phyloP scores from a whole-genome alignment of 495 filamentous ascomycete species.

The Aspergillus leporis region DNA sequence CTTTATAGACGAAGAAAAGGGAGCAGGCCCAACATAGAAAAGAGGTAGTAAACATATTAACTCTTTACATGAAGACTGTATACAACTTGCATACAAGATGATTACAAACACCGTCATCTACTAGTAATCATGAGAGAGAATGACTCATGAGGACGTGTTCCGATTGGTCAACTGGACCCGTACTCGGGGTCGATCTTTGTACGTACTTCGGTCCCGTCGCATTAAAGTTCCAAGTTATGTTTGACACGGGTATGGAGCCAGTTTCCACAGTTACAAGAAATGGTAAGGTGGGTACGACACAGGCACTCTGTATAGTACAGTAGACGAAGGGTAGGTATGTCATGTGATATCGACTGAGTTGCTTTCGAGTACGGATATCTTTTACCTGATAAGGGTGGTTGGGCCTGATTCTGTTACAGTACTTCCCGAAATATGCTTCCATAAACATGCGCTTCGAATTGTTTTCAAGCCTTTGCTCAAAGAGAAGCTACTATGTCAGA shows the following conservation, averaged over 20 bases:
- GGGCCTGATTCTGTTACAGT: too few species aligned
- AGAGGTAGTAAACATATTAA: not conserved
- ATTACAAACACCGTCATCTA: not conserved
- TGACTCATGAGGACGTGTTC: constrained; percentile 7
- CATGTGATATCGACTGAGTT: too few species aligned
- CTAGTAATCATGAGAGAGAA: constrained; percentile 14
- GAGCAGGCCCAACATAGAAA: not conserved
- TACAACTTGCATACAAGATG: constrained; percentile 8
- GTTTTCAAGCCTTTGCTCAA: not conserved
- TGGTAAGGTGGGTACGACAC: too few species aligned
- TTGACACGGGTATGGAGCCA: too few species aligned
- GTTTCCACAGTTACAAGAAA: too few species aligned
- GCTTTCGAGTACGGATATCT: too few species aligned
- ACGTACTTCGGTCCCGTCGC: not conserved
- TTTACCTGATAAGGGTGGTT: too few species aligned
- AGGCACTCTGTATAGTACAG: too few species aligned
- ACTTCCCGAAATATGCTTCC: too few species aligned
- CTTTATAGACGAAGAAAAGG: too few species aligned
- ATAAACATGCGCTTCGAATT: too few species aligned
- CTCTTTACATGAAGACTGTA: not conserved
- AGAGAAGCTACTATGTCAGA: not conserved
- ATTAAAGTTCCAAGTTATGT: not conserved
- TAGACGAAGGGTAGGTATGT: too few species aligned
- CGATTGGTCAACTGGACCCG: constrained; percentile 8
- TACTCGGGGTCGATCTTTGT: not conserved